Conservation (phyloP, 805 yeast species). For the Ogataea dorogensis region DNA sequence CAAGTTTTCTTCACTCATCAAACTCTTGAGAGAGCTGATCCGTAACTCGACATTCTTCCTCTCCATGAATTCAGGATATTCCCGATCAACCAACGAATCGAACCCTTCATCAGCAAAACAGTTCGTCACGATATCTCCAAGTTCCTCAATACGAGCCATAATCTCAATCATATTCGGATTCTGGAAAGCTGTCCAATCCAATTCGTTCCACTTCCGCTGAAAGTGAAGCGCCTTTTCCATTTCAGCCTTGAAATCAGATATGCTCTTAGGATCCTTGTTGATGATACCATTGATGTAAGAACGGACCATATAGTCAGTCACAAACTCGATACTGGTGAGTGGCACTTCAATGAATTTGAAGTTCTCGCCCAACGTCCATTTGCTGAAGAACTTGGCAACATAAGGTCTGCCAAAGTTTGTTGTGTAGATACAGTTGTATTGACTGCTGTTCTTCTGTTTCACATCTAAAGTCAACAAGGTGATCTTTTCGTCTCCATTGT, state of each 20-base stretch:
- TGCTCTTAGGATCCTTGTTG: conserved; percentile 36
- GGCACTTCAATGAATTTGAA: conserved; percentile 39
- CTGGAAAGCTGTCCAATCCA: conserved; percentile 38
- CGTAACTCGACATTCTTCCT: conserved; percentile 46
- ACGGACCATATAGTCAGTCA: conserved; percentile 39
- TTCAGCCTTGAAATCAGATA: conserved; percentile 37
- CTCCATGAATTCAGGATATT: conserved; percentile 37
- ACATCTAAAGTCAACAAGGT: conserved; percentile 46
- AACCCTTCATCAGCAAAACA: conserved; percentile 29
- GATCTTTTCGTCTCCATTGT: conserved; percentile 33
- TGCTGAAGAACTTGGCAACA: conserved; percentile 36
- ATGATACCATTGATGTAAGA: conserved; percentile 36
- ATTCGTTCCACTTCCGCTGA: conserved; percentile 44
- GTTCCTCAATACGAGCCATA: conserved; percentile 37
- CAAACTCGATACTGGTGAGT: conserved; percentile 40
- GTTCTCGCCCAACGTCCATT: conserved; percentile 26
- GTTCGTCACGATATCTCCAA: conserved; percentile 26
- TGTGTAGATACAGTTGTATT: conserved; percentile 24
- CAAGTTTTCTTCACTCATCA: conserved; percentile 82
- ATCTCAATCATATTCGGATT: conserved; percentile 37
- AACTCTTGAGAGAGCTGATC: conserved; percentile 54
- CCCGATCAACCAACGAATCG: conserved; percentile 13
- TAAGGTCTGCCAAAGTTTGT: conserved; percentile 31
- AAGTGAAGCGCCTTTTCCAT: conserved; percentile 36
- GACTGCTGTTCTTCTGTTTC: conserved; percentile 22